Conservation (phyloP, 108 stramenopile species). For the Skeletonema menzelii region DNA sequence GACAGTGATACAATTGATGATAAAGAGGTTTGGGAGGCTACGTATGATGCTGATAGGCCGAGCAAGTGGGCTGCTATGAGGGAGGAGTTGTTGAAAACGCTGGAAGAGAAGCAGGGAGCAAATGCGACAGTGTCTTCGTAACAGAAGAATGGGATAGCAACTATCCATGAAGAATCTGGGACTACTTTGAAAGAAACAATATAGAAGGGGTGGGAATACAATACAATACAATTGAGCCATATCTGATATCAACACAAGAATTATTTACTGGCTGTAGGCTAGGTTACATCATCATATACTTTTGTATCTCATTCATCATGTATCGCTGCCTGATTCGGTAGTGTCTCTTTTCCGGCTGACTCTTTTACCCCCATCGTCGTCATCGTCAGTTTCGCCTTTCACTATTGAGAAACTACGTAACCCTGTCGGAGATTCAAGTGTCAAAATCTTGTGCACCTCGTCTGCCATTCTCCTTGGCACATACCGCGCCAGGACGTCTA, state of each 20-base stretch:
- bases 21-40: conserved; percentile 73
- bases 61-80: conserved; percentile 43
- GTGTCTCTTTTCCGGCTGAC: neutral
- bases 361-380: neutral
- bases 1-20: conserved; percentile 72
- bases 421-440: neutral
- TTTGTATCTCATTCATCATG: too few species aligned
- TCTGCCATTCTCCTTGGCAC: neutral
- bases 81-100: conserved; percentile 33
- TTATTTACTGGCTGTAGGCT: too few species aligned
- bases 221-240: too few species aligned
- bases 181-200: too few species aligned
- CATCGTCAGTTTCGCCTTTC: neutral
- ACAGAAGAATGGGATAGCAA: neutral
- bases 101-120: conserved; percentile 27
- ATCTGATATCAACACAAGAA: too few species aligned
- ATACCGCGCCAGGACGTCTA: neutral
- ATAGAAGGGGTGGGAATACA: too few species aligned
- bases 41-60: conserved; percentile 54
- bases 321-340: neutral
- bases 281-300: too few species aligned
- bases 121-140: neutral
- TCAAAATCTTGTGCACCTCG: neutral
- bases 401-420: neutral
- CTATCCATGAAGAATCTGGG: too few species aligned